phyloP scores from a whole-genome alignment of 179 eudicot genomes.

The Spergularia azorica region DNA sequence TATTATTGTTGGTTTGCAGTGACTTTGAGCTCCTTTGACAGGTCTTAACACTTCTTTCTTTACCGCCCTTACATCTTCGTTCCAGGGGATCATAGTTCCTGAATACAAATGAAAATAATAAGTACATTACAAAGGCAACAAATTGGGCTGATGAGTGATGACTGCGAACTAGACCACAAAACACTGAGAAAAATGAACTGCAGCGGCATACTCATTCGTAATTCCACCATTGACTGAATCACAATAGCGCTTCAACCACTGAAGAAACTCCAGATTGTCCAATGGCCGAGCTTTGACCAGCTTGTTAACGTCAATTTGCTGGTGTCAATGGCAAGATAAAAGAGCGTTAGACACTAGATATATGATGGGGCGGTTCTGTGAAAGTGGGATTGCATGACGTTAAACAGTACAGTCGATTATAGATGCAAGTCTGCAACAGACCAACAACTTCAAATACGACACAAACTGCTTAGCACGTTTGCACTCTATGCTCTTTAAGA shows the following conservation, averaged over 20 bases:
- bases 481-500: not conserved
- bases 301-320: slow-evolving; percentile 90
- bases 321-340: slow-evolving; percentile 27
- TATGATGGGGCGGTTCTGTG: not conserved
- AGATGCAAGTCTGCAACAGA: not conserved
- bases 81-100: slow-evolving; percentile 89
- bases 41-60: slow-evolving; percentile 47
- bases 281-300: slow-evolving; percentile 84
- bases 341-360: not conserved
- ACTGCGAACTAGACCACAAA: not conserved
- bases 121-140: not conserved
- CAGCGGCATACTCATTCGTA: slow-evolving; percentile 68
- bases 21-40: slow-evolving; percentile 60
- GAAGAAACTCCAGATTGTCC: slow-evolving; percentile 93
- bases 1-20: slow-evolving; percentile 62
- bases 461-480: not conserved
- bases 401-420: not conserved
- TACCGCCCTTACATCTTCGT: slow-evolving; percentile 78
- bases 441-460: not conserved
- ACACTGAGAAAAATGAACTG: not conserved
- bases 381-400: not conserved
- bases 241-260: slow-evolving; percentile 94
- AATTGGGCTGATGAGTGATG: not conserved
- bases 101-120: slow-evolving; percentile 19
- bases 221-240: slow-evolving; percentile 89